Evolutionary conservation across 306 rosid genomes (phyloP).

Genomic region (Urtica urens): DNA sequence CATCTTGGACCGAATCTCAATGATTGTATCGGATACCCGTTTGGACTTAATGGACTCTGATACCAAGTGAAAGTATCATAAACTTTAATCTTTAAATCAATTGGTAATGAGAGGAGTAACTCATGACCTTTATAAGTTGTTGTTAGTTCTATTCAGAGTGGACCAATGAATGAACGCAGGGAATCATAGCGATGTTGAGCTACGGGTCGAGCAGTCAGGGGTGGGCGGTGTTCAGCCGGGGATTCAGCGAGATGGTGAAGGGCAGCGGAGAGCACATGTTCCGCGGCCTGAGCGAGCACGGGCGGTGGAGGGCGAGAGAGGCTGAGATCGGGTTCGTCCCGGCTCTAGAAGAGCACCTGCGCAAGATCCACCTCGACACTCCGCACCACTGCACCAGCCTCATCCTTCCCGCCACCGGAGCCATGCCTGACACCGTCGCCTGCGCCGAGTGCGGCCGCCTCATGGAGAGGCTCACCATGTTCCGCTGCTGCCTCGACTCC

Average conservation of each 20-base stretch:
- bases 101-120: no score
- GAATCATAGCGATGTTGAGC: slow-evolving; percentile 21
- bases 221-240: slow-evolving; percentile 12
- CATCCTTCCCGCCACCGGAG: slow-evolving; percentile 18
- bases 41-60: no score
- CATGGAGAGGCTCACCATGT: slow-evolving; percentile 26
- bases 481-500: slow-evolving; percentile 29
- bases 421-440: slow-evolving; percentile 17
- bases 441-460: slow-evolving; percentile 24
- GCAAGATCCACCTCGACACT: background rate
- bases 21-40: no score
- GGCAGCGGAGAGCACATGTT: slow-evolving; percentile 16
- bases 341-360: slow-evolving; percentile 16
- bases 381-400: slow-evolving; percentile 22
- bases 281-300: background rate
- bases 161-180: no score
- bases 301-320: background rate
- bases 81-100: background rate
- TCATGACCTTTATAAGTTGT: no score
- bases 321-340: background rate
- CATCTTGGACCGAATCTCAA: no score
- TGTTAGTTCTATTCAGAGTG: no score
- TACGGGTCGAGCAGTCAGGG: slow-evolving; percentile 20
- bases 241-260: background rate
- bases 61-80: no score